Conservation (phyloP, 805 yeast genomes). For the Candida palmyrensis region DNA sequence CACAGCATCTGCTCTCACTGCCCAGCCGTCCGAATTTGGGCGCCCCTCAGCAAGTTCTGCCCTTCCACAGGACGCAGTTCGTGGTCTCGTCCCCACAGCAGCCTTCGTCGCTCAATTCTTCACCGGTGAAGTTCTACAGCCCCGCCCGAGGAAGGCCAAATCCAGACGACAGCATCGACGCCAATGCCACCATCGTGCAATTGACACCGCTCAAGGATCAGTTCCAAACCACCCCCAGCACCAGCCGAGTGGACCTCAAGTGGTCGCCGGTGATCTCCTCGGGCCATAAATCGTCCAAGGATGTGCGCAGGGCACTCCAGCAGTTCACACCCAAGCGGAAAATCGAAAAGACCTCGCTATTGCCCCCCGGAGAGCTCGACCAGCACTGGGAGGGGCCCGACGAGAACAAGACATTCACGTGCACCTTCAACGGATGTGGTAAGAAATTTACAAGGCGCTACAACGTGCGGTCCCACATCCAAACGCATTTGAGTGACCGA, state of each 20-base stretch:
- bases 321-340: constrained; percentile 43
- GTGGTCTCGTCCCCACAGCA: background rate
- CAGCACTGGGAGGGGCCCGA: constrained; percentile 79
- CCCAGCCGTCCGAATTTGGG: constrained; percentile 4
- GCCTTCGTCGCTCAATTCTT: constrained; percentile 14
- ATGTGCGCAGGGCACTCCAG: constrained; percentile 28
- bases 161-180: constrained; percentile 36
- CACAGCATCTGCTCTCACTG: background rate
- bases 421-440: constrained; percentile 74
- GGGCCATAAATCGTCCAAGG: constrained; percentile 17
- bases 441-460: constrained; percentile 84
- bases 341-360: constrained; percentile 55
- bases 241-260: constrained; percentile 29
- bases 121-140: constrained; percentile 25
- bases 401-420: constrained; percentile 61
- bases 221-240: constrained; percentile 29
- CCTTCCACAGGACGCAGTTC: constrained; percentile 2
- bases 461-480: constrained; percentile 91
- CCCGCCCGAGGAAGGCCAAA: too few species aligned
- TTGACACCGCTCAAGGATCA: constrained; percentile 34
- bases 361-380: constrained; percentile 90
- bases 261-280: constrained; percentile 45
- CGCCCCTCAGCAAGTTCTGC: constrained; percentile 7
- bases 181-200: constrained; percentile 36
- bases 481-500: constrained; percentile 91